Evolutionary conservation across 2,329 filamentous ascomycete species (phyloP), one percentile per base, ranked within the genome.

Genomic region (Sclerotinia minor): DNA sequence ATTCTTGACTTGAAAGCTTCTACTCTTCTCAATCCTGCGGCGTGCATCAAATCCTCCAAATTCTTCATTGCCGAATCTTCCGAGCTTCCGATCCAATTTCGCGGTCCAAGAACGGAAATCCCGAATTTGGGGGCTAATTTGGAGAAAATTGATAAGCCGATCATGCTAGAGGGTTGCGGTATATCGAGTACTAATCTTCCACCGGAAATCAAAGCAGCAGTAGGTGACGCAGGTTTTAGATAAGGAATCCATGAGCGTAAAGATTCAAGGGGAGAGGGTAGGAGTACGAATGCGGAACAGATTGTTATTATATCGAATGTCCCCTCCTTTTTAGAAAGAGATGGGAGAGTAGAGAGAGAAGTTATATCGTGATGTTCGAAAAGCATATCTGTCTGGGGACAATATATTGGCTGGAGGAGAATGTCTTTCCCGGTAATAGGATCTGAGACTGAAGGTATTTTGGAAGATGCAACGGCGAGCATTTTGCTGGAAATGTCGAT

Each of bases 181-280:
- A 58, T 29, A 45, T 58, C 64, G 8, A 65, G 53, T 5, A 65
- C 24, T 35, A 65, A n/a, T 38, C 64, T 49, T 50, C 52, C 41
- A 15, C 57, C 15, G 15, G 55, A 15, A 53, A 29, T 24, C 11
- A 8, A 26, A 15, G 52, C 8, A 21, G 17, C 7, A 19, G 52
- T 17, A 17, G 49, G 29, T 11, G 21, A 26, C 8, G 35, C 29
- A 11, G 9, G 15, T n/a, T 54, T 32, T 29, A 64, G 61, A 21
- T 32, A 55, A 17, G 35, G 35, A 15, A 64, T 35, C 61, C 61
- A 64, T 7, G 61, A 64, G 17, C n/a, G 45, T 26, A 55, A 24
- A 7, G 17, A 13, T 9, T n/a, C 11, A 32, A 54, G 24, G 8
- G 61, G 38, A 26, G 17, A 24, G 1, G 61, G 35, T 11, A 55